Base-by-base conservation (phyloP, 306 rosid species). In the Canavalia gladiata region DNA sequence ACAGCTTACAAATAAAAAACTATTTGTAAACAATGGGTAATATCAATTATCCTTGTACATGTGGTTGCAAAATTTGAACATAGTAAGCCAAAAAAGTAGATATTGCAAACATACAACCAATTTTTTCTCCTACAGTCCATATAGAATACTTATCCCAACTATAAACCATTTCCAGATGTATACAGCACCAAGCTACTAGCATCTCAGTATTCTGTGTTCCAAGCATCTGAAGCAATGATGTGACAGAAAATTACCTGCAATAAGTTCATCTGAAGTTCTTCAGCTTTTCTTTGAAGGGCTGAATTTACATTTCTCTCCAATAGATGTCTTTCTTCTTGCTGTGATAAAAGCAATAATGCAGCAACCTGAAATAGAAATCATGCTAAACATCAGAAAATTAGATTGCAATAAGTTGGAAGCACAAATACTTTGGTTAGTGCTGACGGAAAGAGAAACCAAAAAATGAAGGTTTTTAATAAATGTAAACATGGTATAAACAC, bases 241-340 rank as follows among this genome's bases (percentile, higher is more conserved):
- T 31, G n/a, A 52, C 41, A 25, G 60, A 84, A 78, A 71, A 79
- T 63, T 75, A 95, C 99, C 97, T 96, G 99, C n/a, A 84, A 80
- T 79, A 96, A 87, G 87, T 87, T 96, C 86, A 91, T 89, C 80
- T 88, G 92, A 82, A 96, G 99, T 81, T 93, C 98, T 82, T 93
- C 99, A 45, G 72, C 81, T 89, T 89, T 93, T 45, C 74, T 91
- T 87, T 93, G 92, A 81, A 93, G 94, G 76, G 97, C 94, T 39
- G 83, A 85, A 74, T 69, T 89, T 81, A 93, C 96, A 90, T 96
- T 91, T 81, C 90, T 89, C 85, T 93, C 97, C 72, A 96, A 86
- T 68, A 92, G 81, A 87, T 93, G 82, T 75, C 99, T 90, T 87
- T 93, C 99, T 51, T 96, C 99, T 82, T 96, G 94, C 88, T 96